Evolutionary conservation across 108 stramenopile species (phyloP).

Genomic region (Pseudonitzschia multistriata): DNA sequence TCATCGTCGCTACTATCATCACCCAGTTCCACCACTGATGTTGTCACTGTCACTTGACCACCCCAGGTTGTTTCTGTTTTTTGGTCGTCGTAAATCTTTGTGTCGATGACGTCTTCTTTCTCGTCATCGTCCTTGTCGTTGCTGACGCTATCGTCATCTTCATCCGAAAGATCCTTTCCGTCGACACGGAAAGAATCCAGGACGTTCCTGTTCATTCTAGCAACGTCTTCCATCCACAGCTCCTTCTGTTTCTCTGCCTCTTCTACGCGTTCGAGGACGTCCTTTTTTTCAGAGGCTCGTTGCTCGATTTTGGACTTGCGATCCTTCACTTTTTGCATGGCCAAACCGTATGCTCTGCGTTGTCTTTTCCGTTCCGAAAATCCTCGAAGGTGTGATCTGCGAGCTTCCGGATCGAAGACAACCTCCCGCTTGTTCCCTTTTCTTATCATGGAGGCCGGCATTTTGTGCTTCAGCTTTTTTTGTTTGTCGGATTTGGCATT

Average conservation of each 20-base stretch:
- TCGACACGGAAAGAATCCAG: neutral
- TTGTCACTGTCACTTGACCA: conserved; percentile 76
- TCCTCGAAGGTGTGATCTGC: conserved; percentile 65
- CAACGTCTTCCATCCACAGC: conserved; percentile 28
- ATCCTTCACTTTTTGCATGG: conserved; percentile 91
- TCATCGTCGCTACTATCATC: conserved; percentile 60
- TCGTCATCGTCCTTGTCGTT: conserved; percentile 5
- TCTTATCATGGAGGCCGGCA: conserved; percentile 5
- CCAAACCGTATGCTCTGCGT: conserved; percentile 82
- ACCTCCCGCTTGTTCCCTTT: conserved; percentile 52
- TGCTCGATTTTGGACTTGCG: conserved; percentile 70
- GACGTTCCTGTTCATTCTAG: conserved; percentile 3
- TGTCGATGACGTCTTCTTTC: conserved; percentile 17
- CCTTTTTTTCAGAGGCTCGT: conserved; percentile 54
- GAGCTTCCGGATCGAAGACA: conserved; percentile 73
- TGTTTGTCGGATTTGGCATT: neutral
- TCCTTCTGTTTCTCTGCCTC: conserved; percentile 69
- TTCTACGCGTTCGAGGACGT: conserved; percentile 57
- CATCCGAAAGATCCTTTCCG: conserved; percentile 7
- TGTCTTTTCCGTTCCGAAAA: conserved; percentile 74
- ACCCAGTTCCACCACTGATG: conserved; percentile 53
- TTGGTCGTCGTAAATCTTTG: conserved; percentile 62
- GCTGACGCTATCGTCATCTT: conserved; percentile 9
- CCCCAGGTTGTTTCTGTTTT: conserved; percentile 62
- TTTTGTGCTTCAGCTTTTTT: neutral